Conservation (phyloP, 192 early-diverging fungal genomes). For the Phycomyces blakesleeanus region DNA sequence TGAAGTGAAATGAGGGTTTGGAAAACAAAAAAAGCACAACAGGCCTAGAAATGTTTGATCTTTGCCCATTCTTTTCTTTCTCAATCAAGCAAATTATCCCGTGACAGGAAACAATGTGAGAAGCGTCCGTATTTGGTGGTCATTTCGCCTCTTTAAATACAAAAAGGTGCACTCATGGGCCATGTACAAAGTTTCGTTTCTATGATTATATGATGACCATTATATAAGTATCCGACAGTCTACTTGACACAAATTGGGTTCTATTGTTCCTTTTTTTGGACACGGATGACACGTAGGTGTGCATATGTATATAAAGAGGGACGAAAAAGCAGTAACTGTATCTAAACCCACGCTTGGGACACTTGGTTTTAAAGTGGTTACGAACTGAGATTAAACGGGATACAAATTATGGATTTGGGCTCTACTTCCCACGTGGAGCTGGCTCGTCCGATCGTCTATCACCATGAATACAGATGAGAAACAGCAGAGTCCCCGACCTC, state of each 20-base stretch:
- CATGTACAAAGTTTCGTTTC: not conserved
- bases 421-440: not conserved
- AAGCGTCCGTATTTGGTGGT: not conserved
- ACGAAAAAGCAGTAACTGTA: no score
- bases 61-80: conserved; percentile 1
- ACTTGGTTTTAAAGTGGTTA: no score
- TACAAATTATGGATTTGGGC: not conserved
- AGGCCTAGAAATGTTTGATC: not conserved
- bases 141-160: conserved; percentile 5
- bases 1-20: not conserved
- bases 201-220: not conserved
- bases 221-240: not conserved
- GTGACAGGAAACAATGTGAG: conserved; percentile 2
- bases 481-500: not conserved
- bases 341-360: no score
- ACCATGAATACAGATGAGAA: not conserved
- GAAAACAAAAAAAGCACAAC: conserved; percentile 4
- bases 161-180: not conserved
- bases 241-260: no score
- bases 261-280: no score
- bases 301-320: no score
- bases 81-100: not conserved
- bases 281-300: no score
- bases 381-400: not conserved
- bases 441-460: not conserved